These are phyloP conservation scores for Monascus ruber DNA, from an alignment of 2,329 filamentous ascomycete species.

Conservation along the genomic window DNA sequence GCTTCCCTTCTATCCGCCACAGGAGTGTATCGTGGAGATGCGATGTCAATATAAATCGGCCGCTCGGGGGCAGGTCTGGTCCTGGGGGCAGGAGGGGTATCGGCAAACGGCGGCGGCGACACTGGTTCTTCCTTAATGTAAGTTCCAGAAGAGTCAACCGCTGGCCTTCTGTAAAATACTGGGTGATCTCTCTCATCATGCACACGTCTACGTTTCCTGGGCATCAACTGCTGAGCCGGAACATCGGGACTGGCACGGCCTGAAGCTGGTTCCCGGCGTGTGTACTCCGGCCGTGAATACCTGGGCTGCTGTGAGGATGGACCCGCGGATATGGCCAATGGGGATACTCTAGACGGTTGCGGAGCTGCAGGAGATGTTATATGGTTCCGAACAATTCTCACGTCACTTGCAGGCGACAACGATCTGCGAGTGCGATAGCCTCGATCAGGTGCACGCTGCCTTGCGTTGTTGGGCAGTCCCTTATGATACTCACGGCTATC, in stretches of 20 bases:
- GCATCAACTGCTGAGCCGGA: conserved; percentile 30
- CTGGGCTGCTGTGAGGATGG: conserved; percentile 45
- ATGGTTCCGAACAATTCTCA: conserved; percentile 60
- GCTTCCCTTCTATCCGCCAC: conserved; percentile 23
- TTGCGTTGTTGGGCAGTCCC: conserved; percentile 18
- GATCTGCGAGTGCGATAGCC: conserved; percentile 29
- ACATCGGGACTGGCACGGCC: conserved; percentile 35
- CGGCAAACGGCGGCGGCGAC: conserved; percentile 47
- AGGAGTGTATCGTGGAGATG: conserved; percentile 29
- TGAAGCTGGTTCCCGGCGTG: conserved; percentile 18
- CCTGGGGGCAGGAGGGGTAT: conserved; percentile 27
- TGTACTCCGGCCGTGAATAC: conserved; percentile 33
- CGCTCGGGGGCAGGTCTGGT: conserved; percentile 26
- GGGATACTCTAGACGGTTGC: conserved; percentile 59
- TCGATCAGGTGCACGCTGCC: conserved; percentile 28
- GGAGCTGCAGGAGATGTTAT: conserved; percentile 63
- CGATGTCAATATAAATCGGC: conserved; percentile 39
- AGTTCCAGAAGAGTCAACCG: conserved; percentile 31
- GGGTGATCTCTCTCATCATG: conserved; percentile 24
- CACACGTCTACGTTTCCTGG: conserved; percentile 42
- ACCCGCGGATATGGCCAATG: conserved; percentile 42
- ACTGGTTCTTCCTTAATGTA: conserved; percentile 53
- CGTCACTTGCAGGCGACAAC: conserved; percentile 31
- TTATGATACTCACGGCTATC: conserved; percentile 15
- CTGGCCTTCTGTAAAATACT: conserved; percentile 21